Evolutionary conservation across 805 yeast genomes (phyloP), one percentile per base, ranked within the genome.

Genomic region (Hanseniaspora meyeri): DNA sequence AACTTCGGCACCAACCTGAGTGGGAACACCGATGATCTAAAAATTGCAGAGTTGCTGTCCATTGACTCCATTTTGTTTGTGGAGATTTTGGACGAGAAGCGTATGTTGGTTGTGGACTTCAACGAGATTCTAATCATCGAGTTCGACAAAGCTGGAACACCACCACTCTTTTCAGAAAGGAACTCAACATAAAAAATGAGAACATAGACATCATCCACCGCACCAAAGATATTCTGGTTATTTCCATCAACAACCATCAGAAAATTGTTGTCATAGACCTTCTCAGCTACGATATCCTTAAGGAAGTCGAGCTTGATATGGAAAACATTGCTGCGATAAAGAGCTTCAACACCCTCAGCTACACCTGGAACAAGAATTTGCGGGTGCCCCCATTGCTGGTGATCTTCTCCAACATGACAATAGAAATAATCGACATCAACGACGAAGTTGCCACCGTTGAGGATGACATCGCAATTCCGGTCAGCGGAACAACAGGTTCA

Each of bases 11-110:
- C 6, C 43, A 51, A n/a, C 14, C 38, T 36, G 4, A 36, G 38
- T 27, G 24, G n/a, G 14, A 51, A 45, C 34, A 51, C 29, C 2
- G 27, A 43, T 53, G 57, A 53, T 53, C n/a, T 53, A 17, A 53
- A 53, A 31, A 47, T 39, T 34, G 32, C 38, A 5, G 43, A 45
- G 14, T 16, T 53, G 3, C 4, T 53, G 8, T 49, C 49, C 9
- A 19, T 53, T 17, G 57, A 53, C 20, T 53, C 57, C 2, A 53
- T 53, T 1, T 29, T 47, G 20, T 53, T 19, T n/a, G 16, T 53
- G 16, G 51, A 53, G 4, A 24, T 46, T 9, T 29, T 53, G 4
- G 36, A 12, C 4, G 16, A 17, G n/a, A 20, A 46, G 12, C 9
- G 17, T 6, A 32, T 46, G 16, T 20, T 46, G 20, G 34, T 46